Percentiles rank a stretch among this genome's conserved stretches.
Evolutionary conservation across 805 yeast species (phyloP).

Genomic region (Pichia phayaonensis): DNA sequence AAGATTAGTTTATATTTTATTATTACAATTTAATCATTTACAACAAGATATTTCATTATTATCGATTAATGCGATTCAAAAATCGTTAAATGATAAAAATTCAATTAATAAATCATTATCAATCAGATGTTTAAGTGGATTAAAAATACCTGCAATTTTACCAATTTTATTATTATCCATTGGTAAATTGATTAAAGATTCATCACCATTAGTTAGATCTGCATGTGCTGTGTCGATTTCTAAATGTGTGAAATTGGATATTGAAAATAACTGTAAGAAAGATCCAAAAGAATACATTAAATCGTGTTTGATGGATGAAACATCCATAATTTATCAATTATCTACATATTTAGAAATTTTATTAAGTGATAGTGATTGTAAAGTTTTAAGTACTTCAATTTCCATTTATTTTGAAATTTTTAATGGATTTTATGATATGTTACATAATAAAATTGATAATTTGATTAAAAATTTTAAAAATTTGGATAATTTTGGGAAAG

Average conservation of each 20-base stretch:
- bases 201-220: constrained; percentile 69
- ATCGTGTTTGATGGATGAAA: constrained; percentile 18
- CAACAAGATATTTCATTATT: constrained; percentile 88
- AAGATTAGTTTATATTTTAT: constrained; percentile 67
- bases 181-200: constrained; percentile 59
- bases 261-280: constrained; percentile 16
- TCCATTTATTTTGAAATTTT: constrained; percentile 46
- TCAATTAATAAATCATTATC: constrained; percentile 67
- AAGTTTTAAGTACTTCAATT: constrained; percentile 66
- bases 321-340: constrained; percentile 42
- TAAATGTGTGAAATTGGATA: constrained; percentile 39
- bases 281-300: constrained; percentile 2
- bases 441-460: constrained; percentile 64
- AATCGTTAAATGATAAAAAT: constrained; percentile 61
- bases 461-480: constrained; percentile 31
- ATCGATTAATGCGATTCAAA: constrained; percentile 88
- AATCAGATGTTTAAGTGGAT: constrained; percentile 74
- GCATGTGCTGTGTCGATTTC: constrained; percentile 73
- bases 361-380: constrained; percentile 55
- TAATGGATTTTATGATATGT: constrained; percentile 49
- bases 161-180: constrained; percentile 73
- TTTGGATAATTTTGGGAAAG: constrained; percentile 72
- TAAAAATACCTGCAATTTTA: constrained; percentile 69
- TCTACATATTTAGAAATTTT: constrained; percentile 42
- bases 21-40: constrained; percentile 67